Percentiles rank a stretch among this genome's conserved stretches.
These are phyloP conservation scores for Colletotrichum cordylinicola DNA, from an alignment of 2,329 filamentous ascomycete genomes.

Conservation along the genomic window DNA sequence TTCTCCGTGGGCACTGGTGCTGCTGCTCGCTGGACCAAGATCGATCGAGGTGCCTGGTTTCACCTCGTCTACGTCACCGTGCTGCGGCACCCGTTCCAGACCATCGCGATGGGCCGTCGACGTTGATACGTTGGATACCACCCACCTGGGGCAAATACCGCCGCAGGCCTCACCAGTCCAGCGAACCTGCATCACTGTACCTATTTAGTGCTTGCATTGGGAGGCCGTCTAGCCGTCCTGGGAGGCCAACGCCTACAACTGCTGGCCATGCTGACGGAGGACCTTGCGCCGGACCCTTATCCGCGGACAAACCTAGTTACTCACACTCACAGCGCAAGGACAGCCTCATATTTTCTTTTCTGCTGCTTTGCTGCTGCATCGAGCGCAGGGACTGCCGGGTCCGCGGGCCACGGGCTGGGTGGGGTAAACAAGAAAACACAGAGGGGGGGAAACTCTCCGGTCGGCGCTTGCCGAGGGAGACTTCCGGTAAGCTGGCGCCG, in stretches of 20 bases:
- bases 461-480: background rate
- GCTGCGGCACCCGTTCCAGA: background rate
- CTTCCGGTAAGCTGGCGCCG: background rate
- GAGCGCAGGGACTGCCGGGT: background rate
- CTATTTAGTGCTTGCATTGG: background rate
- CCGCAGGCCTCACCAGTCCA: background rate
- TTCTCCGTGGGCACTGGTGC: background rate
- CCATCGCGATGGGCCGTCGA: background rate
- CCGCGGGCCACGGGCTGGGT: background rate
- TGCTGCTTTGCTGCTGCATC: background rate
- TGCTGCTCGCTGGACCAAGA: background rate
- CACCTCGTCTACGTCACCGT: constrained; percentile 18
- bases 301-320: background rate
- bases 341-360: background rate
- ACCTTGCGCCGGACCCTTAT: background rate
- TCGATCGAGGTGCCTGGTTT: background rate
- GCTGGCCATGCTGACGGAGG: background rate
- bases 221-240: background rate
- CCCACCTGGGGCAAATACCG: background rate
- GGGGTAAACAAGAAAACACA: background rate
- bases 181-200: background rate
- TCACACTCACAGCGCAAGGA: background rate
- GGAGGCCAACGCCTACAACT: background rate
- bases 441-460: background rate
- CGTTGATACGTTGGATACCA: background rate